phyloP scores from a whole-genome alignment of 345 rosid genomes.

The Heritiera fomes region DNA sequence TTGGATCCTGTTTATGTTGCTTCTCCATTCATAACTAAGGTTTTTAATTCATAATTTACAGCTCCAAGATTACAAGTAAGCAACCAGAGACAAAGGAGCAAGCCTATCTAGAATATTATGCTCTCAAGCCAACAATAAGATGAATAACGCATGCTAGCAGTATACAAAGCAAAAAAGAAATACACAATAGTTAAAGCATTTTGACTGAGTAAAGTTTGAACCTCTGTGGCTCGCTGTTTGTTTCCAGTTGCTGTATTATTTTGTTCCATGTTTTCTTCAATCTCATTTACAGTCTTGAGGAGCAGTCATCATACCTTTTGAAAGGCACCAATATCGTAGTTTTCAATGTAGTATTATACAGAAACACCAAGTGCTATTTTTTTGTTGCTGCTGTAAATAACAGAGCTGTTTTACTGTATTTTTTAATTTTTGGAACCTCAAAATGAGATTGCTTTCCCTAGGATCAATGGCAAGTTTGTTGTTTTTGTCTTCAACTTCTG shows the following conservation, averaged over 20 bases:
- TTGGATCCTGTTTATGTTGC: conserved; percentile 10
- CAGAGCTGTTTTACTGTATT: conserved; percentile 2
- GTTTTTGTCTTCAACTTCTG: background rate
- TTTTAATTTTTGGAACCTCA: background rate
- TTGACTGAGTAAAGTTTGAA: conserved; percentile 29
- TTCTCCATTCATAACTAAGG: conserved; percentile 18
- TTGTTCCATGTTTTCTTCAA: conserved; percentile 25
- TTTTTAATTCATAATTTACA: conserved; percentile 25
- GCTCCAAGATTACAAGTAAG: conserved; percentile 41
- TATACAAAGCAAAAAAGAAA: conserved; percentile 25
- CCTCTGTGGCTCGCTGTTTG: conserved; percentile 21
- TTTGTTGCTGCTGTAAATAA: conserved; percentile 31
- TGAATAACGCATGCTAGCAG: conserved; percentile 25
- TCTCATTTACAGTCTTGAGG: conserved; percentile 28
- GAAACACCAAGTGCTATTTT: conserved; percentile 21
- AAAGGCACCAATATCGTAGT: conserved; percentile 24
- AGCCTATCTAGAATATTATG: conserved; percentile 27
- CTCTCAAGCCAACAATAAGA: conserved; percentile 1
- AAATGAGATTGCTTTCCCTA: background rate
- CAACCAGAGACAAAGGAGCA: conserved; percentile 33
- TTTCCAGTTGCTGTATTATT: conserved; percentile 27
- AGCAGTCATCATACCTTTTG: conserved; percentile 21
- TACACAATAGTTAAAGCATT: conserved; percentile 24
- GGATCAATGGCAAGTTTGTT: background rate
- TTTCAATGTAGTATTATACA: conserved; percentile 28